Conservation (phyloP, 768 basidiomycete species). For the Infundibulicybe gibba region DNA sequence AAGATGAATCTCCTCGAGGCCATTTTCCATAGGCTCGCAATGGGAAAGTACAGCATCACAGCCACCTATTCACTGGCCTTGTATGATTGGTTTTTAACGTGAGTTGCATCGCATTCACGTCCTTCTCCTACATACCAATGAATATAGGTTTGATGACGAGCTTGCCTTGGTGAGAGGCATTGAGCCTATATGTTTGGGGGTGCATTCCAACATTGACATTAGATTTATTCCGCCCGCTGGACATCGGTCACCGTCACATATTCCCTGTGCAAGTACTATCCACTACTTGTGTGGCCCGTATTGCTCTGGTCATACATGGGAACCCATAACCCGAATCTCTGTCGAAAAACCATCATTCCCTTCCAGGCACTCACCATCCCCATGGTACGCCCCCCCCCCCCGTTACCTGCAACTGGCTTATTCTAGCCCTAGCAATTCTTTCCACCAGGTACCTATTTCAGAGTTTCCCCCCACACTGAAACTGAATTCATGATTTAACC, state of each 20-base stretch:
- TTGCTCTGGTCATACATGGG: slow-evolving; percentile 34
- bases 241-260: slow-evolving; percentile 35
- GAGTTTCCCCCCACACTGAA: not conserved
- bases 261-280: slow-evolving; percentile 39
- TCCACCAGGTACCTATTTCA: slow-evolving; percentile 29
- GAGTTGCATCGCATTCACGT: not conserved
- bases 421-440: slow-evolving; percentile 31
- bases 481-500: not conserved
- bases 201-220: not conserved
- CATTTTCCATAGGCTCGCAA: too few relatives aligned
- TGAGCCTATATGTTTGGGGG: not conserved
- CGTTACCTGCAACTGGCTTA: not conserved
- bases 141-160: not conserved
- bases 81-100: slow-evolving; percentile 22
- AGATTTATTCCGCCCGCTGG: slow-evolving; percentile 34
- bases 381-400: slow-evolving; percentile 18
- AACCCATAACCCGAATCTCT: slow-evolving; percentile 26
- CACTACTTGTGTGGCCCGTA: slow-evolving; percentile 29
- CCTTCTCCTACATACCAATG: not conserved
- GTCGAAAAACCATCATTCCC: slow-evolving; percentile 21
- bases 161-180: not conserved
- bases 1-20: too few relatives aligned
- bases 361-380: slow-evolving; percentile 29
- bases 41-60: too few relatives aligned
- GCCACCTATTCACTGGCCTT: not conserved